A percentile compares a stretch with the other conserved stretches of the same genome.
These are phyloP conservation scores for Entomophthora muscae DNA, from an alignment of 371 early-diverging fungal species.

Conservation along the genomic window DNA sequence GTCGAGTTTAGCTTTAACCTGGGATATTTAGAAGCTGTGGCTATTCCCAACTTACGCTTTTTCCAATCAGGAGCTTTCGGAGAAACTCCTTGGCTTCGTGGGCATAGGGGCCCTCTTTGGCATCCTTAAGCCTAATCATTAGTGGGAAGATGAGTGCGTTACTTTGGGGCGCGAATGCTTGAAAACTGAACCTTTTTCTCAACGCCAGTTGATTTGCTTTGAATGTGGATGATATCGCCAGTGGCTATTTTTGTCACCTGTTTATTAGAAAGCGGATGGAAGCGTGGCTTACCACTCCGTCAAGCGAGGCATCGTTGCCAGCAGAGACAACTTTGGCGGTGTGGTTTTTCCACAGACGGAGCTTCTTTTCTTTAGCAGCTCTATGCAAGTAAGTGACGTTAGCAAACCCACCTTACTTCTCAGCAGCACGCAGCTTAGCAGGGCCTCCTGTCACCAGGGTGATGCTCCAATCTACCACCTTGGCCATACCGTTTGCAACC, in stretches of 20 bases:
- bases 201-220: slow-evolving; percentile 21
- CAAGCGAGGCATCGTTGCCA: slow-evolving; percentile 16
- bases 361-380: slow-evolving; percentile 18
- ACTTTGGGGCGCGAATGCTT: slow-evolving; percentile 55
- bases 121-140: slow-evolving; percentile 27
- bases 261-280: not conserved
- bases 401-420: slow-evolving; percentile 32
- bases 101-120: slow-evolving; percentile 64
- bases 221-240: slow-evolving; percentile 65
- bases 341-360: slow-evolving; percentile 68
- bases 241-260: slow-evolving; percentile 31
- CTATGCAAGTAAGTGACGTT: not conserved
- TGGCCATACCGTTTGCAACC: slow-evolving; percentile 68
- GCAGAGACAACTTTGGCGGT: slow-evolving; percentile 37
- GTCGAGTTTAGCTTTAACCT: slow-evolving; percentile 61
- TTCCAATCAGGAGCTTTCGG: slow-evolving; percentile 72
- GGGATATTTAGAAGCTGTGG: slow-evolving; percentile 48
- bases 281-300: slow-evolving; percentile 13
- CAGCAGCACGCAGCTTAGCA: slow-evolving; percentile 52
- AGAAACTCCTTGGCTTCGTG: slow-evolving; percentile 77
- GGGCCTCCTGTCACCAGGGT: slow-evolving; percentile 60
- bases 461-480: slow-evolving; percentile 75
- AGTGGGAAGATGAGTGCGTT: not conserved
- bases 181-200: slow-evolving; percentile 72
- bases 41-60: slow-evolving; percentile 21